Evolutionary conservation across 2,329 filamentous ascomycete genomes (phyloP), one percentile per base, ranked within the genome.

Genomic region (Albifimbria verrucaria): DNA sequence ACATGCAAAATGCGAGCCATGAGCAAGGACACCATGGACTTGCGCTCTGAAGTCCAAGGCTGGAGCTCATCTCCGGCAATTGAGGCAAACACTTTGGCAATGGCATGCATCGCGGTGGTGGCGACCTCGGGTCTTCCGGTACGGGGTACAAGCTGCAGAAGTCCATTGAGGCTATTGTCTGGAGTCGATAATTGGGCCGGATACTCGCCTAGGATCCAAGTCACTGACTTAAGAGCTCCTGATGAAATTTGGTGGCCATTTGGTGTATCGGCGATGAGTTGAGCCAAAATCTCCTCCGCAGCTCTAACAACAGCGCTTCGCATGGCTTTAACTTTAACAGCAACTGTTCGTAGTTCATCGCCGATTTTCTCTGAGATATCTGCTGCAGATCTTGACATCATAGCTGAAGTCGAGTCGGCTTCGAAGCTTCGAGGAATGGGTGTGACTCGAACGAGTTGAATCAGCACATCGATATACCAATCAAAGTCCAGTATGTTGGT

Each of bases 391-490:
- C 62, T 61, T 15, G 64, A 57, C 10, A 66, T 57, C 2, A 65
- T 15, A n/a, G 32, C 4, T n/a, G 18, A 59, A 10, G 70, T 66
- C 7, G 66, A 54, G 41, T 76, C 74, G 5, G 65, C 65, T 7
- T 77, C 74, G 7, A 64, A 61, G 7, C 65, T 64, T 39, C 74
- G 72, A 46, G 79, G 72, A n/a, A 75, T 61, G 0, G 76, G 88
- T 20, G 87, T 77, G 72, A 90, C 79, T 65, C 87, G 85, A 41
- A 97, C 85, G 15, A 99, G 80, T 66, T 96, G 91, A 5, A 90
- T 88, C 25, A 99, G 75, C 24, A 96, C 84, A 59, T 94, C 90
- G 59, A 97, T 88, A 68, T 97, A 97, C 94, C 94, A 99, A 60
- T 97, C 93, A 68, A 99, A 99, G 67, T 99, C 93, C 50, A 81